These are phyloP conservation scores for Trichophyton benhamiae DNA, from an alignment of 2,329 filamentous ascomycete genomes.

Conservation along the genomic window DNA sequence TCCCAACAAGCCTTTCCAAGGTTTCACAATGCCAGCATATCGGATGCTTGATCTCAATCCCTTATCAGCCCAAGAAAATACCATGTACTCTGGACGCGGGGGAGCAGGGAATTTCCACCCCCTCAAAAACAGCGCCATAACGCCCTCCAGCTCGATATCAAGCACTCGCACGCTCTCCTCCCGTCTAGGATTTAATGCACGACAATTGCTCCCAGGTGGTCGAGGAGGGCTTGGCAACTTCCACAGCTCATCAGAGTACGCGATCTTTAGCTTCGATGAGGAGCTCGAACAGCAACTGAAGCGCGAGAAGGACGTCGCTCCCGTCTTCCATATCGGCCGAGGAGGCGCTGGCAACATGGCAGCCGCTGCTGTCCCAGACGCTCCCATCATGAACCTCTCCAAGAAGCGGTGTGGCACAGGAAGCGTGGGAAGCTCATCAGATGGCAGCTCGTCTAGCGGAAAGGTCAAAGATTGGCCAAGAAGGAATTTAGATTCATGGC, in stretches of 20 bases:
- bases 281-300: slow-evolving; percentile 48
- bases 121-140: slow-evolving; percentile 27
- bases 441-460: slow-evolving; percentile 3
- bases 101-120: slow-evolving; percentile 47
- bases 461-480: slow-evolving; percentile 3
- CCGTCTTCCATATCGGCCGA: slow-evolving; percentile 52
- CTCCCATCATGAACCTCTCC: neutral
- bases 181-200: slow-evolving; percentile 39
- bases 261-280: slow-evolving; percentile 57
- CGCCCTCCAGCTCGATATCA: slow-evolving; percentile 31
- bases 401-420: slow-evolving; percentile 17
- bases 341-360: slow-evolving; percentile 47
- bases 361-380: slow-evolving; percentile 24
- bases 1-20: neutral
- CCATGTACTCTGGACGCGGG: slow-evolving; percentile 32
- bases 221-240: slow-evolving; percentile 47
- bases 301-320: slow-evolving; percentile 41
- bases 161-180: slow-evolving; percentile 25
- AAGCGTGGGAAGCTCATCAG: slow-evolving; percentile 11
- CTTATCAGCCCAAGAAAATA: slow-evolving; percentile 49
- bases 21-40: slow-evolving; percentile 1
- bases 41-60: slow-evolving; percentile 2
- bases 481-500: slow-evolving; percentile 3
- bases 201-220: slow-evolving; percentile 35
- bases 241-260: slow-evolving; percentile 40